These are phyloP conservation scores for Henckelia pumila DNA, from an alignment of 257 asterid genomes.

Conservation along the genomic window DNA sequence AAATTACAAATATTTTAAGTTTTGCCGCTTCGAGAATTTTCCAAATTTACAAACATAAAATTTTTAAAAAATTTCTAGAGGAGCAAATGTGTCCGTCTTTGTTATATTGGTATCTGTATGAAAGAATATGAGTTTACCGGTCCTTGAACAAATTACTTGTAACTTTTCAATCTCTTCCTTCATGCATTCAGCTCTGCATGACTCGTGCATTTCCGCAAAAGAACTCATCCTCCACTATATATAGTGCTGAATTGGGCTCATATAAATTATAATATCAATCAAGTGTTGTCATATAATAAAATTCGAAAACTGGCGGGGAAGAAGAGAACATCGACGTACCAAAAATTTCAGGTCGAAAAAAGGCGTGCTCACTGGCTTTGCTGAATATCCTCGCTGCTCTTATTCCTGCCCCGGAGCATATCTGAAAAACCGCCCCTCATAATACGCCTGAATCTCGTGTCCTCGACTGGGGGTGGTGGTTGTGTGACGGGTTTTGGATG, in stretches of 20 bases:
- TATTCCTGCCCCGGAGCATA: constrained; percentile 81
- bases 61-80: too few species aligned
- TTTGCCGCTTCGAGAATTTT: too few species aligned
- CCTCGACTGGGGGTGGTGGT: constrained; percentile 57
- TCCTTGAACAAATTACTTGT: too few species aligned
- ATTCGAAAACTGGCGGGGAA: constrained; percentile 13
- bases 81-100: too few species aligned
- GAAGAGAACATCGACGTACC: constrained; percentile 10
- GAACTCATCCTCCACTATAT: neutral
- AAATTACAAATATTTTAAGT: too few species aligned
- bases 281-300: constrained; percentile 13
- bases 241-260: neutral
- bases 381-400: constrained; percentile 51
- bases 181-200: too few species aligned
- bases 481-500: constrained; percentile 33
- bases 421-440: constrained; percentile 90
- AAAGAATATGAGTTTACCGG: too few species aligned
- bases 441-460: constrained; percentile 83
- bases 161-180: too few species aligned
- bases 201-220: neutral
- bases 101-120: too few species aligned
- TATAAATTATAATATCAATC: too few species aligned
- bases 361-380: constrained; percentile 36
- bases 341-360: constrained; percentile 20
- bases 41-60: too few species aligned